Evolutionary conservation across 192 early-diverging fungal genomes (phyloP).

Genomic region (Coemansia reversa): DNA sequence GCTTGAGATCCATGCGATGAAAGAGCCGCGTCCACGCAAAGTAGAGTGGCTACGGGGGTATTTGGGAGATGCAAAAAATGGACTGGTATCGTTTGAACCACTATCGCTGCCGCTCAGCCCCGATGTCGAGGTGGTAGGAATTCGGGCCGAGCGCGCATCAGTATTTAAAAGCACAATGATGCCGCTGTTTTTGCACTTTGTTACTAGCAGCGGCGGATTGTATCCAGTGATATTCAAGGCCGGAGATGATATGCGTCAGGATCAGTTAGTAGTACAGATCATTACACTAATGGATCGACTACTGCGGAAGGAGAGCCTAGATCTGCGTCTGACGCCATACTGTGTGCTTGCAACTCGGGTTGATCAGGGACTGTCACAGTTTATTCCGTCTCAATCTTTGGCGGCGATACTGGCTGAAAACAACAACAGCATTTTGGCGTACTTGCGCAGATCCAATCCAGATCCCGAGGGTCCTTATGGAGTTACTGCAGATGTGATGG

Average conservation of each 20-base stretch:
- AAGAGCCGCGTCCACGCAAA: conserved; percentile 87
- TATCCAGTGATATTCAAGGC: conserved; percentile 98
- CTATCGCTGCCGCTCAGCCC: conserved; percentile 91
- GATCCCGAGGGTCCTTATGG: conserved; percentile 66
- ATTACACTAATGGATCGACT: conserved; percentile 97
- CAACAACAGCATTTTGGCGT: conserved; percentile 77
- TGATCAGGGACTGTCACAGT: conserved; percentile 95
- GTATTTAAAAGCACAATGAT: conserved; percentile 91
- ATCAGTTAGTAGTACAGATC: conserved; percentile 97
- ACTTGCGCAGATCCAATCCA: conserved; percentile 72
- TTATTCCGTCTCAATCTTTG: conserved; percentile 85
- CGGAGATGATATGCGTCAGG: conserved; percentile 95
- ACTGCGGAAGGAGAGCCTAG: conserved; percentile 93
- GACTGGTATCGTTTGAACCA: conserved; percentile 75
- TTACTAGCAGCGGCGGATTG: conserved; percentile 76
- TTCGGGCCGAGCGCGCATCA: conserved; percentile 74
- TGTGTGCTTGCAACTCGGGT: conserved; percentile 93
- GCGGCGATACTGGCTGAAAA: conserved; percentile 88
- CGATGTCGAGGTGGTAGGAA: conserved; percentile 80
- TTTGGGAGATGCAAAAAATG: conserved; percentile 83
- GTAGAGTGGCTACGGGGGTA: conserved; percentile 77
- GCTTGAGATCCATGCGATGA: conserved; percentile 69
- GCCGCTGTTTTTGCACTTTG: conserved; percentile 86
- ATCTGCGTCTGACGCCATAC: conserved; percentile 90
- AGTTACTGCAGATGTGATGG: conserved; percentile 77